Base-by-base conservation (phyloP, 2,329 filamentous ascomycete species). In the Elsinoe arachidis region DNA sequence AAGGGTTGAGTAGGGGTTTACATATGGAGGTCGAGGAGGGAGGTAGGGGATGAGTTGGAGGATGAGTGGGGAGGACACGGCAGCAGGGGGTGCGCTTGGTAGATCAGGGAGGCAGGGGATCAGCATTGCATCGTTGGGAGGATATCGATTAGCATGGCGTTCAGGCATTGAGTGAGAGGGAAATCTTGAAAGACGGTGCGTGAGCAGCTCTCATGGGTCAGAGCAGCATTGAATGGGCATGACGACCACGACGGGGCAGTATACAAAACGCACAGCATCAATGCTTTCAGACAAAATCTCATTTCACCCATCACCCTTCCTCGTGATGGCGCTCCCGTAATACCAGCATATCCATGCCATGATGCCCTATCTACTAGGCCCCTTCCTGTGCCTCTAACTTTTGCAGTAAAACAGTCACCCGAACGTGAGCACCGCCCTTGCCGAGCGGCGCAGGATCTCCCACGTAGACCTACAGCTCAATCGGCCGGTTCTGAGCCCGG, bases 1-100 rank as follows among this genome's bases (percentile, higher is more conserved):
- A 58, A 66, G 65, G 61, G 66, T 64, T 21, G 65, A 68, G 57
- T 56, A 46, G 19, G 2, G 34, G 6, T 1, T 30, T 54, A 44
- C 14, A 35, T 10, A 19, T 21, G 9, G 19, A 23, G 2, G 9
- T 4, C 3, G 17, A 23, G 41, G 17, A 9, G 10, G 15, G 41
- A 23, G 17, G 17, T 3, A 10, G 21, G n/a, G 41, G 19, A 4
- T 12, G n/a, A 9, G 41, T 23, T 17, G 7, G 17, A 11, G 10
- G 10, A 19, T 43, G 3, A 19, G 41, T 12, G 14, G 14, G 37
- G 10, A n/a, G 37, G 37, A 39, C 14, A 9, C 4, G 7, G 14
- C 2, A 39, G 37, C 7, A 30, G 26, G 26, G 7, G 5, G 26
- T 30, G 7, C 9, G 26, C 26, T 9, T 4, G 4, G 9, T 30